These are phyloP conservation scores for Rheum nobile DNA, from an alignment of 148 eudicot species.

Conservation along the genomic window DNA sequence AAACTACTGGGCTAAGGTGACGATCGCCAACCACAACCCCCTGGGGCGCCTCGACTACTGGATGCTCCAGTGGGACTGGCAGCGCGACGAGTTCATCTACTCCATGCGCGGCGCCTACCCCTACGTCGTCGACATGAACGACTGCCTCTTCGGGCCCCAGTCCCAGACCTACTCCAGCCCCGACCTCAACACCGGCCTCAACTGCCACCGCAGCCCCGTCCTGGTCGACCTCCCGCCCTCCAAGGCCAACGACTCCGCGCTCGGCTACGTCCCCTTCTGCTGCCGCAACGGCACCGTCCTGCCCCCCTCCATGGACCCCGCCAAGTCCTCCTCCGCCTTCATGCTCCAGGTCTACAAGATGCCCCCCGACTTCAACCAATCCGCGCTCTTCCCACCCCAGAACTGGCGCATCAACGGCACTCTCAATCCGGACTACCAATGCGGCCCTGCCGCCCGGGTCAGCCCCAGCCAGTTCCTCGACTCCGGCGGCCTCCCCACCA, in stretches of 20 bases:
- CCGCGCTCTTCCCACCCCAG: conserved; percentile 36
- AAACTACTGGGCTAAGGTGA: conserved; percentile 51
- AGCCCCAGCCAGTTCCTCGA: conserved; percentile 13
- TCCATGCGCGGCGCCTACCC: conserved; percentile 61
- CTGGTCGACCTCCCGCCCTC: conserved; percentile 50
- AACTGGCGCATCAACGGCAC: conserved; percentile 54
- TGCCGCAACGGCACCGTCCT: conserved; percentile 68
- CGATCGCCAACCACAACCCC: conserved; percentile 38
- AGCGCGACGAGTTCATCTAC: conserved; percentile 45
- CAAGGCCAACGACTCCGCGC: conserved; percentile 36
- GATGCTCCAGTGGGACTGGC: conserved; percentile 60
- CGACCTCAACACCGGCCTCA: conserved; percentile 42
- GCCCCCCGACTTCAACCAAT: conserved; percentile 48
- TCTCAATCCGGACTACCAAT: conserved; percentile 26
- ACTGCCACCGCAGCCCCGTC: conserved; percentile 44
- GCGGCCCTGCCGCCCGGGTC: conserved; percentile 43
- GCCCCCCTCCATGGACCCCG: conserved; percentile 51
- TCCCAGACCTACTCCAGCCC: conserved; percentile 21
- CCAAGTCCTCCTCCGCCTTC: conserved; percentile 40
- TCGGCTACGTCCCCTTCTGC: conserved; percentile 50
- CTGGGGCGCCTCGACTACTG: conserved; percentile 41
- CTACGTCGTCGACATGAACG: conserved; percentile 20
- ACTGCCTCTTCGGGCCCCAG: conserved; percentile 46
- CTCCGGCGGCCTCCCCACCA: background rate
- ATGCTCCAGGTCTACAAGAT: conserved; percentile 53